Evolutionary conservation across 2,329 filamentous ascomycete genomes (phyloP), one percentile per base, ranked within the genome.

Genomic region (Thelonectria olida): DNA sequence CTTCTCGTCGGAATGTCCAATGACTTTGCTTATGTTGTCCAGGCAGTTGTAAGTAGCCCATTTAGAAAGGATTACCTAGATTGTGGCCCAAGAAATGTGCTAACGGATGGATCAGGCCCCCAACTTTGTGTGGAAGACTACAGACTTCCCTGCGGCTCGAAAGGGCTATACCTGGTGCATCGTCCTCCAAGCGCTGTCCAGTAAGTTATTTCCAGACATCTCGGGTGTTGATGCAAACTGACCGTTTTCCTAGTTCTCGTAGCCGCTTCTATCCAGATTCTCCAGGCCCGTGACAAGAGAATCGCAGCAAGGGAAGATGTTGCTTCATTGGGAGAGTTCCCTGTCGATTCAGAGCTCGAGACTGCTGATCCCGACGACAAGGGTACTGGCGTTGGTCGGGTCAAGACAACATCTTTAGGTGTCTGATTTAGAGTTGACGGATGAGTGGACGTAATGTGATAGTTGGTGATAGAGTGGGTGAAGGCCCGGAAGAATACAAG

Each of bases 51-150:
- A 52, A 28, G 60, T 42, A 15, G 4, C 4, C n/a, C n/a, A n/a
- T n/a, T 31, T 6, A 3, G 28, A 31, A 31, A 9, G 3, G 2
- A 3, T 10, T 5, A 12, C 6, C 1, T 1, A n/a, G n/a, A n/a
- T n/a, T n/a, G 13, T 5, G n/a, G 25, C 13, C 2, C 12, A 13
- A 7, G n/a, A n/a, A 5, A 7, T 15, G 5, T 12, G 20, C 59
- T 62, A 10, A 58, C 36, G 5, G 4, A 25, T 9, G 1, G 8
- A 31, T 15, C 3, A 64, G 62, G 48, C 59, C 6, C 64, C 64
- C 4, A 67, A 67, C 22, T 63, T 67, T 39, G 51, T 67, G 12
- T 67, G 64, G 64, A 67, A 65, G 23, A 67, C 64, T 0, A 65
- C 54, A 0, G 64, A 65, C 7, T 67, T 67, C 17, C 64, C 63